Evolutionary conservation across 805 yeast genomes (phyloP).

Genomic region (Suhomyces vadensis): DNA sequence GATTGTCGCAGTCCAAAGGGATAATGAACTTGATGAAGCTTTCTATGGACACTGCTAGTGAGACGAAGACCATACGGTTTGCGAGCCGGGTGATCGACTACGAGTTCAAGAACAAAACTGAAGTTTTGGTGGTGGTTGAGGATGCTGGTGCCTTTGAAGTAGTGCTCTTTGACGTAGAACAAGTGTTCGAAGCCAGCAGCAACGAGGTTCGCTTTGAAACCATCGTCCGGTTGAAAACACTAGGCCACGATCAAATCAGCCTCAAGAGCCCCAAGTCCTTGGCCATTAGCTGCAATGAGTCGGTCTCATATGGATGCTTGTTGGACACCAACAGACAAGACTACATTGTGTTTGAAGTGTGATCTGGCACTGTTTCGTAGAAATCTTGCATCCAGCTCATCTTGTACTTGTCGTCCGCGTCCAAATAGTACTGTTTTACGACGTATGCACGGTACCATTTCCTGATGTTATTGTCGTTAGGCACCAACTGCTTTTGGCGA

Average conservation of each 20-base stretch:
- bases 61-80: not conserved
- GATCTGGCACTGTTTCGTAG: conserved; percentile 21
- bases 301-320: conserved; percentile 36
- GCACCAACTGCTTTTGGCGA: conserved; percentile 28
- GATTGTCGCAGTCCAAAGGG: not conserved
- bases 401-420: conserved; percentile 17
- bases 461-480: conserved; percentile 31
- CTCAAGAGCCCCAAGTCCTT: conserved; percentile 31
- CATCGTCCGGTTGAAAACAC: not conserved
- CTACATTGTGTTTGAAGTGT: conserved; percentile 33
- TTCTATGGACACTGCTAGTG: not conserved
- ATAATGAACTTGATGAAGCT: not conserved
- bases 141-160: not conserved
- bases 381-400: conserved; percentile 28
- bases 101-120: conserved; percentile 11
- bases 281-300: conserved; percentile 27
- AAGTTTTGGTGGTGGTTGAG: conserved; percentile 7
- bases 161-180: not conserved
- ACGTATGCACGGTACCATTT: conserved; percentile 29
- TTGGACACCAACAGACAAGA: conserved; percentile 41
- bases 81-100: conserved; percentile 6
- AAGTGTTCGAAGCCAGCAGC: not conserved
- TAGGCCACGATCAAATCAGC: conserved; percentile 1
- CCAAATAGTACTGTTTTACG: conserved; percentile 30
- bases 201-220: not conserved